Base-by-base conservation (phyloP, 2,329 filamentous ascomycete species). In the Aureobasidium sp. region DNA sequence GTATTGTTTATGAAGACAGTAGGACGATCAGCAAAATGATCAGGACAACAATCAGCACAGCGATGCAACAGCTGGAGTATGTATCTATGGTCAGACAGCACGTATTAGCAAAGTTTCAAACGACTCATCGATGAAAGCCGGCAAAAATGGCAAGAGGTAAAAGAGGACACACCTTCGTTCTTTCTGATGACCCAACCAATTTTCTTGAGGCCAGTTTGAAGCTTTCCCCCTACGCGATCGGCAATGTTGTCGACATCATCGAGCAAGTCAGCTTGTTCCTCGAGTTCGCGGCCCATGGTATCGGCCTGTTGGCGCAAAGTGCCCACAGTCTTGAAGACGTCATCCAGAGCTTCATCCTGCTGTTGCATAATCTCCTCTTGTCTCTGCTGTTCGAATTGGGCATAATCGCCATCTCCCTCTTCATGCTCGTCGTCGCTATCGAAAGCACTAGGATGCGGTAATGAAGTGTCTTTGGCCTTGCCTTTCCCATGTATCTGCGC, bases 281-380 rank as follows among this genome's bases (percentile, higher is more conserved):
- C 95, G 49, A 99, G 80, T 78, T 99, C 94, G 62, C 93, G 81
- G 1, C 94, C 93, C 93, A 99, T 99, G 68, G 91, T 90, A 75
- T 95, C 87, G 1, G 94, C 95, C 80, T 97, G 94, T 71, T 88
- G 82, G 61, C 93, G 81, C 71, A 99, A 76, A 72, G 91, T 97
- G 2, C 92, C 93, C 29, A 99, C 94, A 1, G 93, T 97, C 67
- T 87, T 85, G 72, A 95, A 96, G 50, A 99, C 93, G 16, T 89
- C 90, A 72, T 97, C 93, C 1, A 99, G 81, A 69, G 94, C 89
- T 76, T 92, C 82, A 72, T 99, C 94, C 79, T 99, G 94, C 75
- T 97, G 91, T 67, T 88, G 85, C 88, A 99, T 92, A 76, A 99
- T 89, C 76, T 92, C 84, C 71, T 89, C 73, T 78, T 99, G 95